Conservation (phyloP, 441 rosid species). For the Rhodomyrtus psidioides region DNA sequence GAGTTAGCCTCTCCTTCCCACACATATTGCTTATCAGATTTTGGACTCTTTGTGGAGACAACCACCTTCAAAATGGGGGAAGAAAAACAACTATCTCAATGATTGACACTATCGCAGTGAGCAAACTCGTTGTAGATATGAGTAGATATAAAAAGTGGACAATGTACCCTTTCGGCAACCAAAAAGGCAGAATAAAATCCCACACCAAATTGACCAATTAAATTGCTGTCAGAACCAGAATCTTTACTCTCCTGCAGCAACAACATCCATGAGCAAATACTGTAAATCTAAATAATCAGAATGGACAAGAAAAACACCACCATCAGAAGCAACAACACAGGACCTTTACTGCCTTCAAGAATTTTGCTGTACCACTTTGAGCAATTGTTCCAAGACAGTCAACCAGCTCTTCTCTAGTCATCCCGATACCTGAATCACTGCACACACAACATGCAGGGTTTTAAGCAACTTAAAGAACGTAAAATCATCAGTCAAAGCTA, state of each 20-base stretch:
- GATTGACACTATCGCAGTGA: neutral
- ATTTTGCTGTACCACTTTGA: conserved; percentile 95
- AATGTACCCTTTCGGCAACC: conserved; percentile 69
- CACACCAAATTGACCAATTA: conserved; percentile 96
- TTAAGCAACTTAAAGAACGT: neutral
- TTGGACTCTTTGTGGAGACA: conserved; percentile 87
- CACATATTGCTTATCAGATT: conserved; percentile 77
- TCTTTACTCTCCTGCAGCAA: conserved; percentile 76
- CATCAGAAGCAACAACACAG: neutral
- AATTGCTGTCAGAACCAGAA: conserved; percentile 67
- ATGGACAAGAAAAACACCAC: neutral
- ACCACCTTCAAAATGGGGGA: conserved; percentile 35
- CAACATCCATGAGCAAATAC: neutral
- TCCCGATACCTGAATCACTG: conserved; percentile 93
- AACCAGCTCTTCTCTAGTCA: conserved; percentile 83
- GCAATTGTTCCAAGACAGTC: conserved; percentile 97
- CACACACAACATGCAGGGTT: conserved; percentile 2
- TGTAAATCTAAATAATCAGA: neutral
- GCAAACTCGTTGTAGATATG: neutral
- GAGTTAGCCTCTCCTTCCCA: conserved; percentile 95
- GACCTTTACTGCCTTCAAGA: conserved; percentile 87
- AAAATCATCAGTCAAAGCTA: neutral
- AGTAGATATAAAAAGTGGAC: neutral
- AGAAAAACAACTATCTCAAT: neutral
- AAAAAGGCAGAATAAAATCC: conserved; percentile 96